Base-by-base conservation (phyloP, 495 filamentous ascomycete species). In the Clavariopsis aquatica region DNA sequence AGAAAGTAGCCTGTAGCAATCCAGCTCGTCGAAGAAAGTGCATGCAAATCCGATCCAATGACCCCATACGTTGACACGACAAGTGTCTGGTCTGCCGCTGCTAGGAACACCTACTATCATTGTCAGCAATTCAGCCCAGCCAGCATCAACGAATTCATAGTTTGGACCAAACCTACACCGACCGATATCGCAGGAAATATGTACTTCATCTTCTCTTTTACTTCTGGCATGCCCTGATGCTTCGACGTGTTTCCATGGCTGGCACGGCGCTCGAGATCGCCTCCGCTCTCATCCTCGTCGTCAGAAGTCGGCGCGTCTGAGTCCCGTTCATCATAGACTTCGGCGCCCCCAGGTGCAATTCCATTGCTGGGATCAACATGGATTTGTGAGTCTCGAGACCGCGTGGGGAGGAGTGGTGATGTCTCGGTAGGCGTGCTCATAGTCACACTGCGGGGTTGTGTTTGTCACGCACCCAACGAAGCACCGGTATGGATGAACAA, bases 1-100 rank as follows among this genome's bases (percentile, higher is more conserved):
- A 95, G 78, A 68, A 93, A 89, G 72, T 87, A 84, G 74, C 88
- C 85, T 15, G 91, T 94, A 0, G 90, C 89, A 66, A 96, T 90
- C 91, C 91, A 96, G 36, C 85, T 89, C 9, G 90, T 92, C 68
- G 84, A 81, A 68, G 89, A 91, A 59, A 95, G 76, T 13, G 89
- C 89, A 22, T 90, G 81, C 22, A 95, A 74, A 57, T 94, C 91
- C 55, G 83, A 91, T 24, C 91, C 91, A 70, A 96, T 94, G 52
- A 82, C 85, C 19, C 87, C 90, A 73, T 94, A 95, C 38, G 82
- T 87, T 53, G 86, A 84, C 57, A 93, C 85, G 46, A 92, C 87
- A 49, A 96, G 85, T 0, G 91, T 93, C 71, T 93, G 89, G 73
- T 96, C 91, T 51, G 89, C 84, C 0, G 89, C 87, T 2, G 84